Conservation (phyloP, 2,329 filamentous ascomycete genomes). For the Penicillium sp. region DNA sequence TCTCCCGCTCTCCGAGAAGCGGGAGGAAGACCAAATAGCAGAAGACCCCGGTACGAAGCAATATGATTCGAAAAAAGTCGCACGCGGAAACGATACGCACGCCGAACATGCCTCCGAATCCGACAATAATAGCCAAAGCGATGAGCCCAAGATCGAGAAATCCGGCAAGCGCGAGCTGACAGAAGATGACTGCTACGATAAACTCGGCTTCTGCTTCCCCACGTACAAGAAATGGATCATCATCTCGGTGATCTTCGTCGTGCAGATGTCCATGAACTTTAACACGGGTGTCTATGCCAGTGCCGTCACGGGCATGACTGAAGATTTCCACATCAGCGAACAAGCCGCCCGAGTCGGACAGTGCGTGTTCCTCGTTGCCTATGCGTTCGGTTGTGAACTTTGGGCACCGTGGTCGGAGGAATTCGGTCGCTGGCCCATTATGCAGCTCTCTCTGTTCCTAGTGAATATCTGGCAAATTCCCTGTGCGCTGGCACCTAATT, state of each 20-base stretch:
- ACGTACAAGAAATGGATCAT: slow-evolving; percentile 72
- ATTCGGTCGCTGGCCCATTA: slow-evolving; percentile 75
- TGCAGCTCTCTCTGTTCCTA: slow-evolving; percentile 72
- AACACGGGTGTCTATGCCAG: slow-evolving; percentile 76
- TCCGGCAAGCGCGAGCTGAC: slow-evolving; percentile 37
- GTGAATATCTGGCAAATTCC: slow-evolving; percentile 80
- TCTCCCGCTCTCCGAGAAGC: slow-evolving; percentile 16
- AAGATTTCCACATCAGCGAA: slow-evolving; percentile 69
- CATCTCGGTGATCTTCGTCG: slow-evolving; percentile 70
- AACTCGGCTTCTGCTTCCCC: slow-evolving; percentile 66
- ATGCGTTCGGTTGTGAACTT: slow-evolving; percentile 84
- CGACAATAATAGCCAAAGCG: slow-evolving; percentile 11
- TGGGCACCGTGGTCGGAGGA: slow-evolving; percentile 90
- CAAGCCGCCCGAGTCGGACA: slow-evolving; percentile 74
- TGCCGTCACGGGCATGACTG: slow-evolving; percentile 66
- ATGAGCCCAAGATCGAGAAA: slow-evolving; percentile 14
- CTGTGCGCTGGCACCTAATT: slow-evolving; percentile 73
- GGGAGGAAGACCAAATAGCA: slow-evolving; percentile 3
- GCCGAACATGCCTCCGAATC: slow-evolving; percentile 25
- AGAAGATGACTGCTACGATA: slow-evolving; percentile 64
- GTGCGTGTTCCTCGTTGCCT: slow-evolving; percentile 75
- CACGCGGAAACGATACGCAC: slow-evolving; percentile 16
- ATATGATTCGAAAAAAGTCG: slow-evolving; percentile 3
- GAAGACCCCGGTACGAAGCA: neutral
- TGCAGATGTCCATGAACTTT: slow-evolving; percentile 80